phyloP scores from a whole-genome alignment of 371 early-diverging fungal genomes.

The Furculomyces boomerangus region DNA sequence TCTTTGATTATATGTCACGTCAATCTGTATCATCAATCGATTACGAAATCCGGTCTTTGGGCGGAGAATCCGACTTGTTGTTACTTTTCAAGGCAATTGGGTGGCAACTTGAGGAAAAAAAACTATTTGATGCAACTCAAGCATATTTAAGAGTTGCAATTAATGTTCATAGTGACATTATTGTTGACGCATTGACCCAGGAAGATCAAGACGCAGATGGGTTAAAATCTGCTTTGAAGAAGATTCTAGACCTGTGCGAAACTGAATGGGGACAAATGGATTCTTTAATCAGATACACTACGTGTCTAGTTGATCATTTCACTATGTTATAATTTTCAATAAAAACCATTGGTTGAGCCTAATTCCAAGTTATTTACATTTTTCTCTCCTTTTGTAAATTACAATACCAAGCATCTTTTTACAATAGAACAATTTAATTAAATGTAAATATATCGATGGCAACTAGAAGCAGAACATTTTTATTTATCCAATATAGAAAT shows the following conservation, averaged over 20 bases:
- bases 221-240: conserved; percentile 28
- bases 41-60: conserved; percentile 62
- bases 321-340: too few relatives aligned
- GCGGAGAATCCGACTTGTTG: conserved; percentile 33
- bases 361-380: background rate
- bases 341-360: too few relatives aligned
- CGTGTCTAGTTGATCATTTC: conserved; percentile 53
- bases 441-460: conserved; percentile 34
- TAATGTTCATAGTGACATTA: conserved; percentile 55
- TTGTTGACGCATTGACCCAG: conserved; percentile 14
- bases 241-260: conserved; percentile 26
- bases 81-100: conserved; percentile 42
- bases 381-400: background rate
- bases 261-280: conserved; percentile 44
- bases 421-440: background rate
- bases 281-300: conserved; percentile 55
- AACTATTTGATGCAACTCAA: conserved; percentile 74
- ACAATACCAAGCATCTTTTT: background rate
- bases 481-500: conserved; percentile 85
- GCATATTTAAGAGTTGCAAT: conserved; percentile 59
- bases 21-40: conserved; percentile 71
- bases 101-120: conserved; percentile 34
- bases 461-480: conserved; percentile 71
- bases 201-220: conserved; percentile 6
- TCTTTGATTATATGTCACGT: conserved; percentile 44